These are phyloP conservation scores for Parmelia sp. DNA, from an alignment of 495 filamentous ascomycete species.

Conservation along the genomic window DNA sequence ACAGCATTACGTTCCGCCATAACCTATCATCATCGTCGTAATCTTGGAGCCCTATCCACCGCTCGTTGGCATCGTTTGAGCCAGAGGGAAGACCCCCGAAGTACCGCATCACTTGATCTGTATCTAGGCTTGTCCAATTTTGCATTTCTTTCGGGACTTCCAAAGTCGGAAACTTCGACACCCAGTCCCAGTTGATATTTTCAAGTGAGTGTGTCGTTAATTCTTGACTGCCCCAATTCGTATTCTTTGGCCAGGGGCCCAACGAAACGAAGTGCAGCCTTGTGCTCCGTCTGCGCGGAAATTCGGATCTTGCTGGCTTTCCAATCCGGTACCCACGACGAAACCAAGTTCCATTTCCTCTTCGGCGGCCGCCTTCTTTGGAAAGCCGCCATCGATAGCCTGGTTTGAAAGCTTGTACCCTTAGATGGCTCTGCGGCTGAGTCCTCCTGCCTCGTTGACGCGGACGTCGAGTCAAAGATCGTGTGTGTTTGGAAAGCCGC, in stretches of 20 bases:
- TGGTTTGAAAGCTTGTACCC: neutral
- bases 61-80: neutral
- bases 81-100: neutral
- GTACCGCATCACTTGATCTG: neutral
- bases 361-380: neutral
- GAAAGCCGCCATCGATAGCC: neutral
- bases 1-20: constrained; percentile 51
- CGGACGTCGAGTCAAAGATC: neutral
- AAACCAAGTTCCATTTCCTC: neutral
- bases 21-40: neutral
- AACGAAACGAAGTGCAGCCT: neutral
- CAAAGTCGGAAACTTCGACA: neutral
- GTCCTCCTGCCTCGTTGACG: neutral
- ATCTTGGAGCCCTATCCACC: neutral
- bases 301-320: neutral
- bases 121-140: neutral
- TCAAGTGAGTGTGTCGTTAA: neutral
- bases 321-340: neutral
- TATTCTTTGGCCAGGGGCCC: neutral
- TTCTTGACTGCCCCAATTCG: neutral
- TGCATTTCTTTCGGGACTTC: neutral
- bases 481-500: neutral
- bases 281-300: neutral
- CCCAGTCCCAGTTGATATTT: neutral
- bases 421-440: neutral